Base-by-base conservation (phyloP, 345 rosid species). In the Salix brachista region DNA sequence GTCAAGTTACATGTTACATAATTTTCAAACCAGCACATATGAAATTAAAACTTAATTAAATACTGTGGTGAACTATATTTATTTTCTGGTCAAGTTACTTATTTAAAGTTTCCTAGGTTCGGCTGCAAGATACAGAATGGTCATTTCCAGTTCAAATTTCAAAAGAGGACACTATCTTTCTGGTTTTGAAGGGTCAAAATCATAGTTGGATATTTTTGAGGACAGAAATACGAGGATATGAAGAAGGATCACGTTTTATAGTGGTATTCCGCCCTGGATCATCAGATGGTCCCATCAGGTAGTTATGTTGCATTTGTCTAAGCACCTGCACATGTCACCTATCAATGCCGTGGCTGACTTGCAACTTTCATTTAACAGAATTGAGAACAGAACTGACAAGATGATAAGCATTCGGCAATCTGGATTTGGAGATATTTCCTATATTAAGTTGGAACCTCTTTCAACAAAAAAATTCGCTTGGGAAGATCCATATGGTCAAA, bases 401-500 rank as follows among this genome's bases (percentile, higher is more conserved):
- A 88, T 56, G 46, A 86, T 96, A 77, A 84, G 91, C 84, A 80
- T 96, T 81, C 89, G 96, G 70, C 99, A 96, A 72, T 85, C 96
- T 85, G 99, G 98, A 78, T 92, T 96, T 81, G 88, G 79, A 79
- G 97, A 96, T 67, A 86, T 84, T 78, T 83, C 90, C 37, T 93
- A 97, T 94, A 86, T 90, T 86, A 85, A 75, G 70, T 79, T 93
- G 84, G 85, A 84, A 75, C 89, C 97, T 72, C 92, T 87, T 70
- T 90, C 98, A 65, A 85, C 99, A 73, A 65, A 87, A 75, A 87
- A 80, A 80, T 93, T 92, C 85, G 83, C 90, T 80, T 96, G 98
- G 99, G 98, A 96, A 86, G 91, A 93, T 84, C 98, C 99, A 18
- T 93, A 93, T 76, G 98, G 99, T 54, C 94, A 91, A 76, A 96